A percentile compares a stretch with the other conserved stretches of the same genome.
phyloP scores from a whole-genome alignment of 1,284 basidiomycete genomes.

The Ceratobasidium sp. region DNA sequence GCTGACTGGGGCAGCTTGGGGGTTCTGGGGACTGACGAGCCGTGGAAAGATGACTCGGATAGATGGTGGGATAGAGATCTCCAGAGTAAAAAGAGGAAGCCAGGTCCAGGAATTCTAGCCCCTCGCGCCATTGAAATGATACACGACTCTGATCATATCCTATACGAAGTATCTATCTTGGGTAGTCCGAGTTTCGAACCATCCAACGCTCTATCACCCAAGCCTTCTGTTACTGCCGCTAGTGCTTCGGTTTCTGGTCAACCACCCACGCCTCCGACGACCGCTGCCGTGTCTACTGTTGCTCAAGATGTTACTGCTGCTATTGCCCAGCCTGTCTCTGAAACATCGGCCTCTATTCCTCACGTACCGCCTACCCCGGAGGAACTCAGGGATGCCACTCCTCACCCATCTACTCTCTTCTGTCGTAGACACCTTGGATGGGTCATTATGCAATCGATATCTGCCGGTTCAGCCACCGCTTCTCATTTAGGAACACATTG shows the following conservation, averaged over 20 bases:
- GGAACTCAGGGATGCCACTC: slow-evolving; percentile 74
- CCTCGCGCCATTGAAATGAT: slow-evolving; percentile 38
- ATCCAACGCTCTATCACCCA: slow-evolving; percentile 10
- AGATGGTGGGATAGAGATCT: slow-evolving; percentile 39
- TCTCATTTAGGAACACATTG: slow-evolving; percentile 60
- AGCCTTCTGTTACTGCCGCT: slow-evolving; percentile 16
- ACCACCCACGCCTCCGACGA: neutral
- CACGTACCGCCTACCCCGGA: slow-evolving; percentile 65
- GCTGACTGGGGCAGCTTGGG: slow-evolving; percentile 17
- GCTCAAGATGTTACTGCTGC: neutral
- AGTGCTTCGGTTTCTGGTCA: neutral
- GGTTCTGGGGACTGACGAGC: slow-evolving; percentile 27
- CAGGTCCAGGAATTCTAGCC: slow-evolving; percentile 43
- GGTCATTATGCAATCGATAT: slow-evolving; percentile 59
- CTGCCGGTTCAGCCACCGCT: slow-evolving; percentile 49
- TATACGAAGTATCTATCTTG: slow-evolving; percentile 33
- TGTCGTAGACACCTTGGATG: slow-evolving; percentile 83
- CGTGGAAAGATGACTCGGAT: neutral
- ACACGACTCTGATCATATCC: slow-evolving; percentile 35
- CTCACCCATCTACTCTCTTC: slow-evolving; percentile 83
- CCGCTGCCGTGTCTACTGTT: neutral
- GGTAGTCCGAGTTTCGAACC: slow-evolving; percentile 10
- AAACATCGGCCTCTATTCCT: slow-evolving; percentile 19
- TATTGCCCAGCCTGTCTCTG: slow-evolving; percentile 9
- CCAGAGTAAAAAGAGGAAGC: slow-evolving; percentile 13